Percentiles rank a stretch among this genome's conserved stretches.
phyloP scores from a whole-genome alignment of 179 eudicot species.

The Corrigiola litoralis region DNA sequence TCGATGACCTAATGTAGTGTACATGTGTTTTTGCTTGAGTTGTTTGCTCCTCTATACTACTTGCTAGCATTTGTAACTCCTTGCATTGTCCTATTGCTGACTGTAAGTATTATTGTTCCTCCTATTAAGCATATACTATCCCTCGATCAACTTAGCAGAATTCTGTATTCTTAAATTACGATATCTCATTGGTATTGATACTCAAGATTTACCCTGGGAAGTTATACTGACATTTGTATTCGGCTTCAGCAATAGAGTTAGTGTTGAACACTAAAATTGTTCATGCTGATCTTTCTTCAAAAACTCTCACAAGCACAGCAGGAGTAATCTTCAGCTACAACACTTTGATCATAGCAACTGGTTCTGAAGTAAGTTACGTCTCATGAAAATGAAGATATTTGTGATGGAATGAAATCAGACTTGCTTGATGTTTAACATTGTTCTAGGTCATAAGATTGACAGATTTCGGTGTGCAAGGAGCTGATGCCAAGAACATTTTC shows the following conservation, averaged over 20 bases:
- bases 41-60: no score
- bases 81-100: no score
- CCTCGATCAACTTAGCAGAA: no score
- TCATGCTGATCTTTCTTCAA: constrained; percentile 79
- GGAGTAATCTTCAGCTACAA: constrained; percentile 67
- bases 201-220: neutral
- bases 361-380: constrained; percentile 75
- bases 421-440: neutral
- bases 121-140: no score
- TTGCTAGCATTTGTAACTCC: no score
- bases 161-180: no score
- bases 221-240: neutral
- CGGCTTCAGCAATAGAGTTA: constrained; percentile 65
- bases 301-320: constrained; percentile 76
- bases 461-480: constrained; percentile 92
- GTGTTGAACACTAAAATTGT: constrained; percentile 80
- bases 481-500: constrained; percentile 87
- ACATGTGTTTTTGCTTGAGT: neutral
- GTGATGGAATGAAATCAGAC: neutral
- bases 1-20: no score
- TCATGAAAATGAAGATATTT: neutral
- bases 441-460: constrained; percentile 74
- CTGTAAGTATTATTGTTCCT: no score
- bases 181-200: neutral
- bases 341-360: constrained; percentile 77